phyloP scores from a whole-genome alignment of 352 stramenopile species.

The Peronospora farinosa region DNA sequence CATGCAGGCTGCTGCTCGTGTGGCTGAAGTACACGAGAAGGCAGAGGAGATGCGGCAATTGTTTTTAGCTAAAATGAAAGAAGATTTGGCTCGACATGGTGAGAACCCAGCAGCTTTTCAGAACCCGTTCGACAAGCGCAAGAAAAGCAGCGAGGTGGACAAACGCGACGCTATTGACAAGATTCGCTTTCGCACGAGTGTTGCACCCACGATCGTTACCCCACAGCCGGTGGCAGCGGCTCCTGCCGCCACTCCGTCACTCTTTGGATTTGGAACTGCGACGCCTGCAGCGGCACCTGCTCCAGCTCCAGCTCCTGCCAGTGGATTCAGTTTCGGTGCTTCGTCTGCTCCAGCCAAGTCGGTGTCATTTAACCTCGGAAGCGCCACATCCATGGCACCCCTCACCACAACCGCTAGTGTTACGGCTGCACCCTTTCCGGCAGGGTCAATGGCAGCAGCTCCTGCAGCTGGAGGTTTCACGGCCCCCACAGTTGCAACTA shows the following conservation, averaged over 20 bases:
- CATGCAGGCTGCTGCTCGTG: conserved; percentile 66
- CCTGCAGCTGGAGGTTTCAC: conserved; percentile 29
- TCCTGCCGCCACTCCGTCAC: conserved; percentile 19
- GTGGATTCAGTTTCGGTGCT: conserved; percentile 39
- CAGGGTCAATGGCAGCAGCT: conserved; percentile 5
- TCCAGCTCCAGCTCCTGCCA: conserved; percentile 10
- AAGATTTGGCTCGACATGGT: conserved; percentile 54
- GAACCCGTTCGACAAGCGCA: conserved; percentile 75
- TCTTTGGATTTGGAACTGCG: conserved; percentile 43
- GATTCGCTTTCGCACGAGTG: conserved; percentile 71
- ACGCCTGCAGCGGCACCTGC: conserved; percentile 7
- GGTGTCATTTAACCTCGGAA: conserved; percentile 53
- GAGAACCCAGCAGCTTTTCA: conserved; percentile 57
- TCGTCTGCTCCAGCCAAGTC: conserved; percentile 43
- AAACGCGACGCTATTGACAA: conserved; percentile 61
- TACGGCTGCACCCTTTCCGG: conserved; percentile 15
- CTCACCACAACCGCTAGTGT: conserved; percentile 18
- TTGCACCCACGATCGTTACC: conserved; percentile 59
- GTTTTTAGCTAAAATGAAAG: conserved; percentile 60
- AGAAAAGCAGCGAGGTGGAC: conserved; percentile 59
- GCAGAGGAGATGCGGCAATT: conserved; percentile 63
- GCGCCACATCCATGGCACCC: conserved; percentile 25
- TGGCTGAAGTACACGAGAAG: conserved; percentile 71
- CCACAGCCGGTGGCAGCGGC: conserved; percentile 13
- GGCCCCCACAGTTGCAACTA: conserved; percentile 26